phyloP scores from a whole-genome alignment of 345 rosid species.

The Citrus cavaleriei region DNA sequence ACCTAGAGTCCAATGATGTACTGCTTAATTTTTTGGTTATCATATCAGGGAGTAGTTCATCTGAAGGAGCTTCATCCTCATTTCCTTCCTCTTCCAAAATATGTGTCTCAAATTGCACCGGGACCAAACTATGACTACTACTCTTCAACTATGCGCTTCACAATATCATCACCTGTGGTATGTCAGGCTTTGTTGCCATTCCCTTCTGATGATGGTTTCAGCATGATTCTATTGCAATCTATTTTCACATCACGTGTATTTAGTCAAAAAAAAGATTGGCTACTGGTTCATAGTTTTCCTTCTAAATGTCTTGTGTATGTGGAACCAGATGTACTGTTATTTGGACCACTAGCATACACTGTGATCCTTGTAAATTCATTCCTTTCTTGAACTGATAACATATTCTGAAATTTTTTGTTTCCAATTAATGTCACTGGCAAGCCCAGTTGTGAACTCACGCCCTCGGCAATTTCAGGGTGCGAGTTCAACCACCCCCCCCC shows the following conservation, averaged over 20 bases:
- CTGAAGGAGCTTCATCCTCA: slow-evolving; percentile 65
- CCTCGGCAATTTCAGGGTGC: too few relatives aligned
- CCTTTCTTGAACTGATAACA: not conserved
- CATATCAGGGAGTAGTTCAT: slow-evolving; percentile 41
- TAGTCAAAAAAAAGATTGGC: not conserved
- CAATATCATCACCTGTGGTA: slow-evolving; percentile 93
- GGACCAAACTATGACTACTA: slow-evolving; percentile 86
- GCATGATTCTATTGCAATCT: not conserved
- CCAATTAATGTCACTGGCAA: not conserved
- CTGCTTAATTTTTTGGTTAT: slow-evolving; percentile 7
- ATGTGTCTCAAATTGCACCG: slow-evolving; percentile 67
- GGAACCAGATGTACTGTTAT: not conserved
- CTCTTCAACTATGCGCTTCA: slow-evolving; percentile 79
- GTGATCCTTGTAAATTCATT: not conserved
- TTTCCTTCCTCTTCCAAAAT: slow-evolving; percentile 80
- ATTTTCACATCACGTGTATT: not conserved
- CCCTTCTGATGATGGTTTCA: not conserved
- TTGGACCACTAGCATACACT: slow-evolving; percentile 1
- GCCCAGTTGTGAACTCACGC: too few relatives aligned
- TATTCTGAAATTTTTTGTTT: not conserved
- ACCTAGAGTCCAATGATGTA: not conserved
- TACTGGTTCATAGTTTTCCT: not conserved
- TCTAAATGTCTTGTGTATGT: not conserved
- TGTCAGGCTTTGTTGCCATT: slow-evolving; percentile 11
- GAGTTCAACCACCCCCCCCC: too few relatives aligned